These are phyloP conservation scores for Lantana camara DNA, from an alignment of 257 asterid species.

Conservation along the genomic window DNA sequence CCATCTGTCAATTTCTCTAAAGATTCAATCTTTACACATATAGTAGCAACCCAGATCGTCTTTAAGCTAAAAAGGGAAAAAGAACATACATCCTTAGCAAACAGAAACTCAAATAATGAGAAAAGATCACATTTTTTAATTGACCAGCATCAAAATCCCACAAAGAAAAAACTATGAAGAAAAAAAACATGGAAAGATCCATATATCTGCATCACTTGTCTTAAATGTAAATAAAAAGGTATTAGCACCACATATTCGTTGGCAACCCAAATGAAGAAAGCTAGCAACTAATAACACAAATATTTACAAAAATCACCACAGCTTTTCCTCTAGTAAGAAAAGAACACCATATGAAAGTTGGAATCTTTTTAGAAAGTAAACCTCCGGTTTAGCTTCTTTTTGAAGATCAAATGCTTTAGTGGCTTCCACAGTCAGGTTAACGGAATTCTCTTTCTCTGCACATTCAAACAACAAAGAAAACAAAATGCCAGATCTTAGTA, in stretches of 20 bases:
- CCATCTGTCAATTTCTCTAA: not conserved
- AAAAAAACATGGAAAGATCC: not conserved
- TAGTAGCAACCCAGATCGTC: not conserved
- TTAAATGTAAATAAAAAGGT: not conserved
- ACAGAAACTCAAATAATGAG: not conserved
- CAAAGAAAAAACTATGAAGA: not conserved
- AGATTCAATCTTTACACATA: not conserved
- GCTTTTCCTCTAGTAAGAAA: no score
- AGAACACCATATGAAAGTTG: not conserved
- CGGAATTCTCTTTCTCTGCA: conserved; percentile 78
- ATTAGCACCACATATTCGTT: not conserved
- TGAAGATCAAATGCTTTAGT: conserved; percentile 91
- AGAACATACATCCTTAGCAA: not conserved
- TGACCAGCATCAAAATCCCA: not conserved
- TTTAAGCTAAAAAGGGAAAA: not conserved
- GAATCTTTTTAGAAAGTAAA: conserved; percentile 20
- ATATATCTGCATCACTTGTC: not conserved
- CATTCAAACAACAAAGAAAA: conserved; percentile 15
- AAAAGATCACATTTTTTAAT: not conserved
- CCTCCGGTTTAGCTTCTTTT: conserved; percentile 98
- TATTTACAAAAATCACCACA: no score
- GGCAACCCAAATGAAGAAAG: not conserved
- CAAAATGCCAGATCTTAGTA: no score
- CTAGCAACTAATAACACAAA: not conserved
- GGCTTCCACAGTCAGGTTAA: conserved; percentile 70